Evolutionary conservation across 179 eudicot species (phyloP), one percentile per base, ranked within the genome.

Genomic region (Spergularia azorica): DNA sequence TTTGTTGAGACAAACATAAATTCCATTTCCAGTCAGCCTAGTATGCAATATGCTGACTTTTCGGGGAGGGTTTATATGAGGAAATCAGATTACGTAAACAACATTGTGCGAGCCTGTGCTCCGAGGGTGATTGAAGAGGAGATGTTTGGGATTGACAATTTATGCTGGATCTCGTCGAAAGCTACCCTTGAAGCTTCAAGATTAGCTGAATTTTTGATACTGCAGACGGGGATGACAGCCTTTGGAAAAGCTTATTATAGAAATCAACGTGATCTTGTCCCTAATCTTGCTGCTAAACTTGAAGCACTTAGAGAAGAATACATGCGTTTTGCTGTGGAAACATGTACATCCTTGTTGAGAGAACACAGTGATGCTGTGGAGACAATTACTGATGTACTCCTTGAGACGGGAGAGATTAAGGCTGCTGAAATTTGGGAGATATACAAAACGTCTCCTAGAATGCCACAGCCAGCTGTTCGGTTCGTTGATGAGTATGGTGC

Each of bases 101-200:
- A 86, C 21, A 89, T 94, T 32, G 89, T 94, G 64, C 81, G 91
- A 64, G 91, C 98, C 79, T 92, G 97, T 86, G 96, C 98, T 80
- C 98, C 98, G 73, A 87, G 97, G 87, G 97, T 92, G 51, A 87
- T 94, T 77, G 98, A 94, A 78, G 94, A 94, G 81, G 98, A 94
- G 84, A 83, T 90, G 68, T 94, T 92, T 67, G 97, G 97, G 73
- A 74, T 89, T 58, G 97, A 92, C 76, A 94, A 94, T 67, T 58
- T 92, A 54, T 90, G 95, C 79, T 94, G 98, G 98, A 92, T 94
- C 62, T 90, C 98, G 63, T 84, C 97, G 21, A 90, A 87, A 80
- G 88, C 97, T 74, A 89, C 90, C 55, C 73, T 88, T 64, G 89
- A 88, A 85, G 97, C 98, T 67, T 92, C 97, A 50, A 80, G 89